These are phyloP conservation scores for Saccharomycopsis babjevae DNA, from an alignment of 805 yeast species.

Conservation along the genomic window DNA sequence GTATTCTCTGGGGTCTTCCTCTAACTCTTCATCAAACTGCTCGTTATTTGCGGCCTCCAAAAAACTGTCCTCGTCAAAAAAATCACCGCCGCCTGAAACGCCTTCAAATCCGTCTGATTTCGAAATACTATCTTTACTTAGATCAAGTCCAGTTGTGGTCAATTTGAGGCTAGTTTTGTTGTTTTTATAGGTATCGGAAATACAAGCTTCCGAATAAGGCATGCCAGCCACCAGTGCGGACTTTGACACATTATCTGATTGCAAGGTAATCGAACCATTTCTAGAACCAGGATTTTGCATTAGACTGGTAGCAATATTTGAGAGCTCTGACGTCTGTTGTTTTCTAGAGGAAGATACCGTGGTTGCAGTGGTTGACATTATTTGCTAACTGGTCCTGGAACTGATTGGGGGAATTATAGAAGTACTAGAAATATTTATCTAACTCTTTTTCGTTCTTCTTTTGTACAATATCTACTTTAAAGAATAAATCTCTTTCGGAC, in stretches of 20 bases:
- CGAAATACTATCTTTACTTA: not conserved
- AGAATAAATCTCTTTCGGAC: too few species aligned
- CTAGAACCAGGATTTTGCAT: not conserved
- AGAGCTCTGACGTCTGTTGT: not conserved
- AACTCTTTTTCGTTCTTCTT: too few species aligned
- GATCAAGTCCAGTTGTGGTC: not conserved
- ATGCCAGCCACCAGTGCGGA: not conserved
- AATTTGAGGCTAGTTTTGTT: not conserved
- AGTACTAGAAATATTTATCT: too few species aligned
- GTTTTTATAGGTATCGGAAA: not conserved
- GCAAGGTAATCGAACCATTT: not conserved
- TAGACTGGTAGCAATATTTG: not conserved
- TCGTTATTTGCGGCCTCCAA: conserved; percentile 28
- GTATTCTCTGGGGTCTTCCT: conserved; percentile 81
- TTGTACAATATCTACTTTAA: too few species aligned
- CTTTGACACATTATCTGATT: not conserved
- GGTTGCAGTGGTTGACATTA: not conserved
- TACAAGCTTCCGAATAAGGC: not conserved
- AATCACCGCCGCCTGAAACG: not conserved
- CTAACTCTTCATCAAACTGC: conserved; percentile 38
- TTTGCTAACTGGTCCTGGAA: not conserved
- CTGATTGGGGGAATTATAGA: not conserved
- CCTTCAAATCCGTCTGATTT: not conserved
- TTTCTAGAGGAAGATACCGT: not conserved
- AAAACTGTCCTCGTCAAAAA: conserved; percentile 20